Evolutionary conservation across 768 basidiomycete species (phyloP), one percentile per base, ranked within the genome.

Genomic region (Strobilomyces dryophilus): DNA sequence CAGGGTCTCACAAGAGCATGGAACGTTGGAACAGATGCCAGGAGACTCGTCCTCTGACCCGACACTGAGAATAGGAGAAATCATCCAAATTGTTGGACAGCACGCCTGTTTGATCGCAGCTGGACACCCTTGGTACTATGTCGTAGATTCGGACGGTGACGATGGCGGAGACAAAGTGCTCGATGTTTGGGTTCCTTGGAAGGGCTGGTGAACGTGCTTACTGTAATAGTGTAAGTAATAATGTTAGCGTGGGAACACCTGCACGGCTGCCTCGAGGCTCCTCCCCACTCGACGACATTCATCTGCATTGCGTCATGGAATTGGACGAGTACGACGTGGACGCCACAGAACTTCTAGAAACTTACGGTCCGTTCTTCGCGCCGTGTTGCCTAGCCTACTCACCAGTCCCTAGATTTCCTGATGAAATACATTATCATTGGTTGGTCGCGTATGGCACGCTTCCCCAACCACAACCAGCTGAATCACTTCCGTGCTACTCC

Each of bases 341-440:
- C 62, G 92, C 88, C 12, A 95, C 94, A 49, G 94, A 98, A 70
- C 82, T 98, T 45, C 70, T 95, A 60, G 94, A 97, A 73, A 92
- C 93, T 56, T 98, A 98, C 71, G 94, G 94, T 93, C 34, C 50
- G 79, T 55, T 36, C 45, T 45, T 42, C 21, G 29, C 18, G 29
- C 11, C 42, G 24, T 18, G 15, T 32, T 36, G 20, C 32, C 24
- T 32, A 52, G 46, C 47, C 54, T 54, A 48, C 60, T 65, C 57
- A 59, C 41, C 39, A n/a, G 8, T 15, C 42, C 52, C 42, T 71
- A 97, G 97, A 99, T 74, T 98, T 97, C 71, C 82, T 99, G 60
- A 92, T 98, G 85, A 99, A 99, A 76, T 93, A 94, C 73, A 97
- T 98, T 66, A 83, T 98, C 61, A 92, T 98, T 63, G 95, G 95